phyloP scores from a whole-genome alignment of 345 rosid species.

The Eucalyptus pumila region DNA sequence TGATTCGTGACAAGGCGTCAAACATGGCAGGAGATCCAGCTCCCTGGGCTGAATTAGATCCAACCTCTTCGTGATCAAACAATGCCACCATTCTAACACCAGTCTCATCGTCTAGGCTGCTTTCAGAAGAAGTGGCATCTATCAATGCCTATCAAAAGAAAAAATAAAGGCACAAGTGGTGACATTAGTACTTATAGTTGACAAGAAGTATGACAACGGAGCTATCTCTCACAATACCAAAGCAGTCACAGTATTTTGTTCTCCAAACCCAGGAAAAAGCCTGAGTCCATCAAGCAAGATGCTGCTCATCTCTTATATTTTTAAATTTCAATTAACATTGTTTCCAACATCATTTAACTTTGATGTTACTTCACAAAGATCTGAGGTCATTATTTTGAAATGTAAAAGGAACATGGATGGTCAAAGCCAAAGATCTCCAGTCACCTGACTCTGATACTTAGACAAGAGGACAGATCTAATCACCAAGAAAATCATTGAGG shows the following conservation, averaged over 20 bases:
- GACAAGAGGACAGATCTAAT: background rate
- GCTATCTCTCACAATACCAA: background rate
- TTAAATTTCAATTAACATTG: background rate
- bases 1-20: slow-evolving; percentile 82
- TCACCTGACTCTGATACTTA: background rate
- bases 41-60: slow-evolving; percentile 92
- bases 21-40: slow-evolving; percentile 97
- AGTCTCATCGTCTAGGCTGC: slow-evolving; percentile 61
- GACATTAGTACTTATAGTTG: no score
- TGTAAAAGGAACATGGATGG: background rate
- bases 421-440: background rate
- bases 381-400: background rate
- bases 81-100: slow-evolving; percentile 92
- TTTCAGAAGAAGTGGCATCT: slow-evolving; percentile 60
- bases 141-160: slow-evolving; percentile 44
- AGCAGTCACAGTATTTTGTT: background rate
- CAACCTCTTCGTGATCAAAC: slow-evolving; percentile 98
- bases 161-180: background rate
- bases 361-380: background rate
- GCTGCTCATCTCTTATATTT: background rate
- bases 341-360: background rate
- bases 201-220: background rate
- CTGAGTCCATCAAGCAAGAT: background rate
- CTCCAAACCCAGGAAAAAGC: background rate
- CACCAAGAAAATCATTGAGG: background rate